These are phyloP conservation scores for Danielia reshetovae DNA, from an alignment of 805 yeast species.

Conservation along the genomic window DNA sequence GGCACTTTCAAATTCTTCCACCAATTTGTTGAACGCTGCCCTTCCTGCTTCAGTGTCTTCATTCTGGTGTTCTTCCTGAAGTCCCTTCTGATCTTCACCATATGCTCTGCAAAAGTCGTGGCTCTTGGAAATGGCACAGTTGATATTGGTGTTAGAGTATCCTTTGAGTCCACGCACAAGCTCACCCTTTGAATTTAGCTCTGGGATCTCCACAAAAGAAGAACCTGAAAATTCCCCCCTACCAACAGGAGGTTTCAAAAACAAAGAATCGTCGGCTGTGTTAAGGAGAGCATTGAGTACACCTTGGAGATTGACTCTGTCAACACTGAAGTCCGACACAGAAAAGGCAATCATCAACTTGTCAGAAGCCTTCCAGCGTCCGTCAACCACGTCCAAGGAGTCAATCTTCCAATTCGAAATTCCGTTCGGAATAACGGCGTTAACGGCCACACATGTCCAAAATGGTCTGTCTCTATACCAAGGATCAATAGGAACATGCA, in stretches of 20 bases:
- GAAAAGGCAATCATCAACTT: constrained; percentile 33
- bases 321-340: constrained; percentile 32
- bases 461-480: constrained; percentile 34
- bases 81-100: constrained; percentile 3
- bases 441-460: constrained; percentile 29
- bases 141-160: constrained; percentile 3
- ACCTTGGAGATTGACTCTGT: constrained; percentile 30
- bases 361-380: constrained; percentile 18
- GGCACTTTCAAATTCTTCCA: neutral
- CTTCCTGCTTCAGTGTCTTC: neutral
- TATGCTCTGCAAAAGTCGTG: constrained; percentile 6
- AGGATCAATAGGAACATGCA: constrained; percentile 1
- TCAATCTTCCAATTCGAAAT: constrained; percentile 38
- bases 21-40: neutral
- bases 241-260: neutral
- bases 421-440: constrained; percentile 44
- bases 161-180: neutral
- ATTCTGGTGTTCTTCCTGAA: neutral
- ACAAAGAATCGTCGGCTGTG: constrained; percentile 10
- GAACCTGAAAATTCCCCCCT: neutral
- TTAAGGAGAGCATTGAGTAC: constrained; percentile 20
- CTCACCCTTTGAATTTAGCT: neutral
- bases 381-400: constrained; percentile 1
- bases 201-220: neutral
- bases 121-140: constrained; percentile 12